A percentile compares a stretch with the other conserved stretches of the same genome.
Conservation (phyloP, 352 stramenopile genomes). For the Pythium graminicola region DNA sequence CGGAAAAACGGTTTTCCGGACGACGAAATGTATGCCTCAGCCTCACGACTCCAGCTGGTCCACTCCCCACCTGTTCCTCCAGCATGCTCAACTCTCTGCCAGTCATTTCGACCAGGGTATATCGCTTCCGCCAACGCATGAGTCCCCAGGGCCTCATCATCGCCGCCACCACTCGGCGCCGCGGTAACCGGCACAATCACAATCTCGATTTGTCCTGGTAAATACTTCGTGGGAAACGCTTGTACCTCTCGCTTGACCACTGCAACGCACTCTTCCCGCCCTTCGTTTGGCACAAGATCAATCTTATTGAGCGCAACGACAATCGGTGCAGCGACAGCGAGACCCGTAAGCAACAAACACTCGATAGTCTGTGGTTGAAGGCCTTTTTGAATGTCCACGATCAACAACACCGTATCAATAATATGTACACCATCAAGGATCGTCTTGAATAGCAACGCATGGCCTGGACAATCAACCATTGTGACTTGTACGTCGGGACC, state of each 20-base stretch:
- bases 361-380: conserved; percentile 98
- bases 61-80: too few relatives aligned
- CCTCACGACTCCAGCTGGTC: too few relatives aligned
- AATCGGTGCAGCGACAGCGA: conserved; percentile 84
- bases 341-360: conserved; percentile 94
- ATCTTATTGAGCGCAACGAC: conserved; percentile 97
- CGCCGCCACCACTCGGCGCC: too few relatives aligned
- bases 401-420: conserved; percentile 97
- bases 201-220: too few relatives aligned
- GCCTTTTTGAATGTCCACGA: conserved; percentile 95
- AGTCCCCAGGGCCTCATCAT: too few relatives aligned
- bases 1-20: too few relatives aligned
- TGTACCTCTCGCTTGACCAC: conserved; percentile 67
- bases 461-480: conserved; percentile 94
- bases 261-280: conserved; percentile 54
- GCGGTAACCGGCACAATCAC: too few relatives aligned
- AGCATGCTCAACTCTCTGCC: too few relatives aligned
- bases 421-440: conserved; percentile 98
- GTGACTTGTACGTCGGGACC: conserved; percentile 89
- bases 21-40: too few relatives aligned
- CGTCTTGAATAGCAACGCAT: conserved; percentile 98
- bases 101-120: too few relatives aligned
- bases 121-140: too few relatives aligned
- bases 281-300: conserved; percentile 85
- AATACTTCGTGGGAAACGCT: conserved; percentile 45